Conservation (phyloP, 495 filamentous ascomycete genomes). For the Penicillium riverlandense region DNA sequence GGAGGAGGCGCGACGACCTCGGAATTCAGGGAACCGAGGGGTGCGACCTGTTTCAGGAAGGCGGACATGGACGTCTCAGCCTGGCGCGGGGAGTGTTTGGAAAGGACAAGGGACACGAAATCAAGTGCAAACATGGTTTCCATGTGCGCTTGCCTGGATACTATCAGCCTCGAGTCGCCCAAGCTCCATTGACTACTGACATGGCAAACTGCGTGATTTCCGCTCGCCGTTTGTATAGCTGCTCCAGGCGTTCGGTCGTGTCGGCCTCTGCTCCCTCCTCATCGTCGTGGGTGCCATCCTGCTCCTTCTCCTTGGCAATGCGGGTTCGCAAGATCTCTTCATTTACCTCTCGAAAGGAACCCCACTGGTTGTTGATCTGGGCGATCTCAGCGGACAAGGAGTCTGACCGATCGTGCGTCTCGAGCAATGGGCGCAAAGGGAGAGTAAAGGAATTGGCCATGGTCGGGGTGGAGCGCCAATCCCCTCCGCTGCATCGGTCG, state of each 20-base stretch:
- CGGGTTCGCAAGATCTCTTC: slow-evolving; percentile 54
- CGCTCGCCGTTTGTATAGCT: slow-evolving; percentile 35
- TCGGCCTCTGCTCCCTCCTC: slow-evolving; percentile 28
- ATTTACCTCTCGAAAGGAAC: slow-evolving; percentile 63
- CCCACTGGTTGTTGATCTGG: slow-evolving; percentile 67
- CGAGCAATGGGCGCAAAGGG: slow-evolving; percentile 56
- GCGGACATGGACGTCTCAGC: slow-evolving; percentile 63
- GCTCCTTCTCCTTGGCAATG: slow-evolving; percentile 44
- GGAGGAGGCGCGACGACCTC: slow-evolving; percentile 57
- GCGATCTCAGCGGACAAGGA: slow-evolving; percentile 62
- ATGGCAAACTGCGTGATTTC: slow-evolving; percentile 39
- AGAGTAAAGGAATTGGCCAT: slow-evolving; percentile 49
- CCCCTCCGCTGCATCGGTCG: no score
- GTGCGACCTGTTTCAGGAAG: slow-evolving; percentile 58
- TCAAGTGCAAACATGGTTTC: slow-evolving; percentile 66
- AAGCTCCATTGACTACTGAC: slow-evolving; percentile 15
- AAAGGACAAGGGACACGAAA: slow-evolving; percentile 76
- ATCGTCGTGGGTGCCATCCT: slow-evolving; percentile 27
- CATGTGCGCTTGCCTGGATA: slow-evolving; percentile 53
- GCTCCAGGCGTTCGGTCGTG: slow-evolving; percentile 31
- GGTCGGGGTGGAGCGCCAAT: neutral
- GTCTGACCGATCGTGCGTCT: slow-evolving; percentile 46
- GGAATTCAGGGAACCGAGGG: slow-evolving; percentile 67
- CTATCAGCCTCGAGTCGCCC: slow-evolving; percentile 4
- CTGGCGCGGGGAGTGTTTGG: slow-evolving; percentile 62